These are phyloP conservation scores for Cupressus sempervirens DNA, from an alignment of 75 land plant genomes.

Conservation along the genomic window DNA sequence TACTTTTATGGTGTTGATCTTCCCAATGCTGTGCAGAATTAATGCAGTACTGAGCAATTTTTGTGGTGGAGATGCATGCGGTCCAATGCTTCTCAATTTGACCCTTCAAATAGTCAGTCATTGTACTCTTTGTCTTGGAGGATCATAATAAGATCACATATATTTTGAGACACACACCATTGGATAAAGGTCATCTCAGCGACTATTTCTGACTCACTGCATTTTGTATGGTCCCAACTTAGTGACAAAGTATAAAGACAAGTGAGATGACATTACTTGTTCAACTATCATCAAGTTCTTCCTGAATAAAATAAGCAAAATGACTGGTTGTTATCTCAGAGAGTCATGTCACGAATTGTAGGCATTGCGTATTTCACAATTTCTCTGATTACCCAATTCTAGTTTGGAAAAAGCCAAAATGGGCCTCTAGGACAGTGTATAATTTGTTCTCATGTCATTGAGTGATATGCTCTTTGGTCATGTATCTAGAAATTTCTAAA, in stretches of 20 bases:
- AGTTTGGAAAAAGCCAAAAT: neutral
- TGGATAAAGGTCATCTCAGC: neutral
- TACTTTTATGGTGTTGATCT: neutral
- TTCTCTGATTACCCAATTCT: neutral
- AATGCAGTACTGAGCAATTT: neutral
- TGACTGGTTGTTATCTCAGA: neutral
- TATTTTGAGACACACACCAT: neutral
- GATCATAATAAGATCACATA: neutral
- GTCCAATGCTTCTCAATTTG: neutral
- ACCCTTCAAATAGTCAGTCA: neutral
- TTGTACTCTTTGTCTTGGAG: neutral
- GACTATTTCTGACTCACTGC: neutral
- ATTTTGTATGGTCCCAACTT: neutral
- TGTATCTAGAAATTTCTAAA: too few species aligned
- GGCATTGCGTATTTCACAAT: neutral
- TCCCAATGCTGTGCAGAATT: neutral
- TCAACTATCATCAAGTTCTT: neutral
- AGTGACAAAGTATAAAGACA: neutral
- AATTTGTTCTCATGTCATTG: neutral
- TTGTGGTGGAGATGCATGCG: neutral
- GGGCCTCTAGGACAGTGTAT: neutral
- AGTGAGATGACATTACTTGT: neutral
- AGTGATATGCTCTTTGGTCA: too few species aligned
- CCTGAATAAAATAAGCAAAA: neutral
- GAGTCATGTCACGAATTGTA: neutral